phyloP scores from a whole-genome alignment of 768 basidiomycete genomes.

The Neoboletus magnificus region DNA sequence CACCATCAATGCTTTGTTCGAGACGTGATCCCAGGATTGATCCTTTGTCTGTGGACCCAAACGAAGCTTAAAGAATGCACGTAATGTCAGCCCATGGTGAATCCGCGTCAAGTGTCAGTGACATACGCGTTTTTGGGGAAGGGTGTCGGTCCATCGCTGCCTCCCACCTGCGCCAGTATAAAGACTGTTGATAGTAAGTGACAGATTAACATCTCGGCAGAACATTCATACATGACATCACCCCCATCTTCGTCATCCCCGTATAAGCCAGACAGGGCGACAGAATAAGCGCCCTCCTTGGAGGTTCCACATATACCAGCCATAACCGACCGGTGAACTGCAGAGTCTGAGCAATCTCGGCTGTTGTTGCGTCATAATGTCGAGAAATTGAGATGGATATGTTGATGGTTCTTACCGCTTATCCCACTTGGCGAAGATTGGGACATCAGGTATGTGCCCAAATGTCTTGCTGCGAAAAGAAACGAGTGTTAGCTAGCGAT shows the following conservation, averaged over 20 bases:
- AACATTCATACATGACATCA: slow-evolving; percentile 21
- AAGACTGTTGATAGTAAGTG: slow-evolving; percentile 16
- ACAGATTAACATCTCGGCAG: background rate
- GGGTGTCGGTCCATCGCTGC: background rate
- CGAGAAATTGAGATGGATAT: background rate
- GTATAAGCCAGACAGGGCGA: slow-evolving; percentile 21
- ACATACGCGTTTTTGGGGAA: slow-evolving; percentile 25
- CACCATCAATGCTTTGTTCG: slow-evolving; percentile 22
- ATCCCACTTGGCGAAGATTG: slow-evolving; percentile 20
- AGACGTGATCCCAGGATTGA: slow-evolving; percentile 17
- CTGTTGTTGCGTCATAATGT: slow-evolving; percentile 1
- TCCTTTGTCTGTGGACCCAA: slow-evolving; percentile 21
- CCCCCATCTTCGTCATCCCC: slow-evolving; percentile 25
- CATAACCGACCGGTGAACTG: slow-evolving; percentile 15
- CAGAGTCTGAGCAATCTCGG: slow-evolving; percentile 1
- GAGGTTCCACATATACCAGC: slow-evolving; percentile 22
- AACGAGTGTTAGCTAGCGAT: background rate
- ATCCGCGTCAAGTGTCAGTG: background rate
- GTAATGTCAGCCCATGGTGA: background rate
- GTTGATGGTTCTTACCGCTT: slow-evolving; percentile 13
- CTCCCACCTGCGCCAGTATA: slow-evolving; percentile 29
- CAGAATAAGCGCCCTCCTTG: slow-evolving; percentile 11
- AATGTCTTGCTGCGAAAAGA: slow-evolving; percentile 16
- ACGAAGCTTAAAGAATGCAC: slow-evolving; percentile 6
- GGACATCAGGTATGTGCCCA: slow-evolving; percentile 24